Conservation (phyloP, 1,139 yeast species). For the Nakaseomyces kungkrabaensis region DNA sequence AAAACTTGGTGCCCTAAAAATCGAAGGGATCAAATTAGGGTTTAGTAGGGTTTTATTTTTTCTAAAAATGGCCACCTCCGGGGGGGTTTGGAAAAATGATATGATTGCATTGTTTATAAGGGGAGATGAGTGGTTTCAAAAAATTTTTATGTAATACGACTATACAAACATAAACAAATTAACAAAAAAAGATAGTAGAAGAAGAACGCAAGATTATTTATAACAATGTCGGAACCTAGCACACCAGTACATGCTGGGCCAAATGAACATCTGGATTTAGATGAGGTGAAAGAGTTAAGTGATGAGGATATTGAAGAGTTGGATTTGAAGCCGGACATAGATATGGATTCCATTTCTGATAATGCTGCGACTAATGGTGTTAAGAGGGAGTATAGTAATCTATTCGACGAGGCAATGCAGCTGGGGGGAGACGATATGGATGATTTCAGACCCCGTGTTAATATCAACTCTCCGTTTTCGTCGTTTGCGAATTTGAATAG, state of each 20-base stretch:
- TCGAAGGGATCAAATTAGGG: not conserved
- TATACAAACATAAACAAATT: too few relatives aligned
- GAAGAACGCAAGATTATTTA: not conserved
- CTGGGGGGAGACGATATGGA: slow-evolving; percentile 21
- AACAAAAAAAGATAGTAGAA: too few relatives aligned
- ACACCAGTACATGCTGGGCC: slow-evolving; percentile 44
- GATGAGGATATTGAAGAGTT: slow-evolving; percentile 26
- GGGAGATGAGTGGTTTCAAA: too few relatives aligned
- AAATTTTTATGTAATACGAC: too few relatives aligned
- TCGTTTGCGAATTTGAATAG: slow-evolving; percentile 13
- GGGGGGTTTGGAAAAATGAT: too few relatives aligned
- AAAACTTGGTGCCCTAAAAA: too few relatives aligned
- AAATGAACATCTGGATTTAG: slow-evolving; percentile 33
- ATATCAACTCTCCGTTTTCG: slow-evolving; percentile 26
- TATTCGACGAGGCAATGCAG: not conserved
- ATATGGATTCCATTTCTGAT: slow-evolving; percentile 12
- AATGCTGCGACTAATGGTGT: not conserved
- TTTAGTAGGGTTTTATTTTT: not conserved
- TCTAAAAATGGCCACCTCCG: too few relatives aligned
- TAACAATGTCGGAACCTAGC: slow-evolving; percentile 29
- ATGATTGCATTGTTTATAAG: too few relatives aligned
- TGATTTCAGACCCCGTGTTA: slow-evolving; percentile 25
- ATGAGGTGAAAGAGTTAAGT: slow-evolving; percentile 26
- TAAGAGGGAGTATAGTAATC: not conserved
- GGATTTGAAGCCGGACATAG: slow-evolving; percentile 27